phyloP scores from a whole-genome alignment of 129 eudicot genomes.

The Lactuca saligna region DNA sequence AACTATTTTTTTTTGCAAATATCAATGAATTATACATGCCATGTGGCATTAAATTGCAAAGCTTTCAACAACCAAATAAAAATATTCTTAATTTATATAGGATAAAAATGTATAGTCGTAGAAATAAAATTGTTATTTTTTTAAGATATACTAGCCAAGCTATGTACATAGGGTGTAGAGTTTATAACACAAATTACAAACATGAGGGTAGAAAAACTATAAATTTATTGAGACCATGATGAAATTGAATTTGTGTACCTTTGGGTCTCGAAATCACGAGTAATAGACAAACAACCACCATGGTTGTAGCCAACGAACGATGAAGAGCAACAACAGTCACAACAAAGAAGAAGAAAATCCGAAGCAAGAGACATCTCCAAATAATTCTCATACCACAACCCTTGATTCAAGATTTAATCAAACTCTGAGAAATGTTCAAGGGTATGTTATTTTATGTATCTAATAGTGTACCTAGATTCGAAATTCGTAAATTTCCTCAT shows the following conservation, averaged over 20 bases:
- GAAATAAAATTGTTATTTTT: no score
- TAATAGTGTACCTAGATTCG: slow-evolving; percentile 22
- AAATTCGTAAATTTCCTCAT: slow-evolving; percentile 6
- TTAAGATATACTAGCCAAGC: background rate
- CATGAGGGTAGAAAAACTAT: slow-evolving; percentile 18
- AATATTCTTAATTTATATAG: no score
- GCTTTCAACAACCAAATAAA: no score
- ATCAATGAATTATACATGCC: no score
- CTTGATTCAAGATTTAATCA: slow-evolving; percentile 95
- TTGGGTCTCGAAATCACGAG: slow-evolving; percentile 32
- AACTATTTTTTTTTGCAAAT: no score
- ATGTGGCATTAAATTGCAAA: no score
- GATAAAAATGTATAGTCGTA: no score
- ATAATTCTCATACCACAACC: slow-evolving; percentile 39
- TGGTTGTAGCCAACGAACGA: slow-evolving; percentile 35
- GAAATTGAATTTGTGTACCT: slow-evolving; percentile 33
- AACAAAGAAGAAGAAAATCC: slow-evolving; percentile 49
- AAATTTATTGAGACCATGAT: slow-evolving; percentile 17
- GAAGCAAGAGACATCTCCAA: slow-evolving; percentile 31
- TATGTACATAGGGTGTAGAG: background rate
- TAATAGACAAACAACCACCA: slow-evolving; percentile 36
- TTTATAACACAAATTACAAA: background rate
- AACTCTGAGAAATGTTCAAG: slow-evolving; percentile 87
- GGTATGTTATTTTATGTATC: slow-evolving; percentile 35
- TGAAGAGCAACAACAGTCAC: slow-evolving; percentile 49